These are phyloP conservation scores for Zymoseptoria tritici DNA, from an alignment of 2,329 filamentous ascomycete species.

Conservation along the genomic window DNA sequence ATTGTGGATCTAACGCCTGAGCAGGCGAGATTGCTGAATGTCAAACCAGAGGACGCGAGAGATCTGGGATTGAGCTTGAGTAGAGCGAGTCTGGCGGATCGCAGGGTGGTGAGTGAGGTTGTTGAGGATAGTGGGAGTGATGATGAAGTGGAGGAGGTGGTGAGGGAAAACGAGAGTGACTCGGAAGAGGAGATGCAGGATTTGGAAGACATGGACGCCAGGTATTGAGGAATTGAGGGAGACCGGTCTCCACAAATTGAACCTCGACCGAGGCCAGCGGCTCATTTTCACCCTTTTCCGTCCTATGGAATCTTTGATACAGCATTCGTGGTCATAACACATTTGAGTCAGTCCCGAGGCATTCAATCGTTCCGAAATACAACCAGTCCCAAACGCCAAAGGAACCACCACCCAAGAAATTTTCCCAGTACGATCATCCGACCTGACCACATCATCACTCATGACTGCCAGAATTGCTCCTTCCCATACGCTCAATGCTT, in stretches of 20 bases:
- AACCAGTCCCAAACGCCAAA: background rate
- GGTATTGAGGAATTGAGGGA: constrained; percentile 14
- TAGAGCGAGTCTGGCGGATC: constrained; percentile 13
- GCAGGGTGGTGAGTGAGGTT: constrained; percentile 22
- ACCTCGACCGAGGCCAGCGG: background rate
- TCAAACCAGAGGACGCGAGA: constrained; percentile 22
- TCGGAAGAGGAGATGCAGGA: constrained; percentile 30
- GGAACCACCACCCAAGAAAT: background rate
- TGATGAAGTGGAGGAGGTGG: constrained; percentile 12
- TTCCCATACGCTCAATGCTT: constrained; percentile 57
- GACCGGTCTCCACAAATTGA: background rate
- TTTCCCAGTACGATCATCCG: background rate
- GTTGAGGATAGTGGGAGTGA: constrained; percentile 32
- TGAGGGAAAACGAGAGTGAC: constrained; percentile 19
- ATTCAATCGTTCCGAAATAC: background rate
- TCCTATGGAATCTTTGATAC: background rate
- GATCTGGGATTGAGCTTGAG: constrained; percentile 15
- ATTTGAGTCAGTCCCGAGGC: background rate
- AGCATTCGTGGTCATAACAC: background rate
- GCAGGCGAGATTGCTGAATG: constrained; percentile 34
- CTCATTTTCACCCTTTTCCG: background rate
- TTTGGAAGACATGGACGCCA: constrained; percentile 28
- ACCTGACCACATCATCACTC: background rate
- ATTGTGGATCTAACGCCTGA: constrained; percentile 48
- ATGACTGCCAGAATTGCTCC: background rate